Percentiles rank a stretch among this genome's conserved stretches.
Conservation (phyloP, 2,329 filamentous ascomycete genomes). For the Paecilomyces dactylethromorphus region DNA sequence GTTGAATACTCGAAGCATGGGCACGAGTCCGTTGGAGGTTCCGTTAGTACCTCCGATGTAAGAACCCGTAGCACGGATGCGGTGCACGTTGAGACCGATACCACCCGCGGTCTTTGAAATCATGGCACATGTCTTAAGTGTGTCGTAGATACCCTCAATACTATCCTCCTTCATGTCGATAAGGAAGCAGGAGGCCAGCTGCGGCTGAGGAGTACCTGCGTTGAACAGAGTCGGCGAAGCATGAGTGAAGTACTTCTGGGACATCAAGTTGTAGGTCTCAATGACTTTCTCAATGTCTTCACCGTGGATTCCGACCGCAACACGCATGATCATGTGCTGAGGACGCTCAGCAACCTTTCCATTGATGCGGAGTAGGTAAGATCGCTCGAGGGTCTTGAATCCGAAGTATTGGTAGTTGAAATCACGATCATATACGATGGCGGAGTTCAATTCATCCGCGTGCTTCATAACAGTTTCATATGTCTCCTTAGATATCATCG, state of each 20-base stretch:
- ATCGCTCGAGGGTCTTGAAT: constrained; percentile 98
- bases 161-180: constrained; percentile 99
- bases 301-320: constrained; percentile 92
- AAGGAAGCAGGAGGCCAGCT: constrained; percentile 96
- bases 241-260: constrained; percentile 96
- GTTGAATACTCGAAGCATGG: constrained; percentile 98
- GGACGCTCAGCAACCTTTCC: constrained; percentile 95
- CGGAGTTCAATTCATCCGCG: constrained; percentile 94
- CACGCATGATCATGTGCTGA: constrained; percentile 99
- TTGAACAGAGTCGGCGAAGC: constrained; percentile 98
- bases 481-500: constrained; percentile 90
- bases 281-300: constrained; percentile 90
- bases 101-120: constrained; percentile 99
- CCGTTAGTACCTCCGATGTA: constrained; percentile 98
- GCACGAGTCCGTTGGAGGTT: constrained; percentile 93
- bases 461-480: constrained; percentile 94
- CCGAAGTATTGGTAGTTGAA: constrained; percentile 99
- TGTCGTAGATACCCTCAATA: constrained; percentile 99
- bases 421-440: constrained; percentile 97
- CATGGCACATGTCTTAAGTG: constrained; percentile 97
- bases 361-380: constrained; percentile 90
- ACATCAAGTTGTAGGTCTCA: constrained; percentile 99
- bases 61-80: constrained; percentile 92
- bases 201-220: constrained; percentile 87
- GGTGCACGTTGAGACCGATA: constrained; percentile 93